phyloP scores from a whole-genome alignment of 2,329 filamentous ascomycete genomes.

The Aspergillus quadrilineatus region DNA sequence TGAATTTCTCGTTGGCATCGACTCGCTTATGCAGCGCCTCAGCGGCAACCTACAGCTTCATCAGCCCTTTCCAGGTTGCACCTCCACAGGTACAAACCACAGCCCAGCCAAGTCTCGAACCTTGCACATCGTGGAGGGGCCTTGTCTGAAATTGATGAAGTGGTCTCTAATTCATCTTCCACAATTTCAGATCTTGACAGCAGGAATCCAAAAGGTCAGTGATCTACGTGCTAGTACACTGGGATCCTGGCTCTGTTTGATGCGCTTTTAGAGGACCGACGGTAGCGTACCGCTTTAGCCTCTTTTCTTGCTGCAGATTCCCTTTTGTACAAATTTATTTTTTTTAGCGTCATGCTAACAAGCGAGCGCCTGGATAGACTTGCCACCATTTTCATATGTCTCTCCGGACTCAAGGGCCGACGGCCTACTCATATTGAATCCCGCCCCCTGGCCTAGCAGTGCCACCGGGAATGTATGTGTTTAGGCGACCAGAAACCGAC shows the following conservation, averaged over 20 bases:
- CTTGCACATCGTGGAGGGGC: conserved; percentile 5
- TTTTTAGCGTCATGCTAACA: conserved; percentile 3
- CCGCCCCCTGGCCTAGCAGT: not conserved
- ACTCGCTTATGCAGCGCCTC: not conserved
- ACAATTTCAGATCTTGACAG: not conserved
- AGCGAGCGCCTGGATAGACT: not conserved
- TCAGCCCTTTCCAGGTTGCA: not conserved
- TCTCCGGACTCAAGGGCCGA: not conserved
- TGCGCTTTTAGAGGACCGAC: not conserved
- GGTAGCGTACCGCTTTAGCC: conserved; percentile 3
- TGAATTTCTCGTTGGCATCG: not conserved
- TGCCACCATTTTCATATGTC: not conserved
- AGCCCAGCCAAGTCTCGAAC: not conserved
- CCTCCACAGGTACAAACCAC: not conserved
- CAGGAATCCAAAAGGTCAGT: conserved; percentile 4
- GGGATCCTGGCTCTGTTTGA: not conserved
- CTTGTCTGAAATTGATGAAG: not conserved
- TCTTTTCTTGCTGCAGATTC: conserved; percentile 1
- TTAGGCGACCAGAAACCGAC: not conserved
- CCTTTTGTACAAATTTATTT: not conserved
- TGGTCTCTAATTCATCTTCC: not conserved
- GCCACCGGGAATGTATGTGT: not conserved
- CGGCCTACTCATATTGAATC: not conserved
- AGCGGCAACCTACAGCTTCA: conserved; percentile 6
- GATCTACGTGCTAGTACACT: conserved; percentile 3